Evolutionary conservation across 805 yeast genomes (phyloP).

Genomic region (Candida corydali): DNA sequence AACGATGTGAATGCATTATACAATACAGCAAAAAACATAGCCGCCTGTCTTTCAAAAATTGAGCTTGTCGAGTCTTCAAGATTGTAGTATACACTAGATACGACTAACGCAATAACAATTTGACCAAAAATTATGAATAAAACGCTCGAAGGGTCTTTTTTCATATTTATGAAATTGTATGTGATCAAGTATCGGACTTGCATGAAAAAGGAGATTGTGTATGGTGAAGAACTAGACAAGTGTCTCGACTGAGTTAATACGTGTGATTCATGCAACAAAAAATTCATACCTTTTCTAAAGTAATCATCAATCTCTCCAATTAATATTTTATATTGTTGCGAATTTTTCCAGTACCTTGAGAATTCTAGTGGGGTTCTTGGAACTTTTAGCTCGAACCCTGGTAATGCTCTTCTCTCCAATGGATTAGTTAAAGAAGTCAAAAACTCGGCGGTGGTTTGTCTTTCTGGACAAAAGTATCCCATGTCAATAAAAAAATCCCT

Average conservation of each 20-base stretch:
- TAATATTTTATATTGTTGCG: slow-evolving; percentile 44
- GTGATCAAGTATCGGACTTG: slow-evolving; percentile 48
- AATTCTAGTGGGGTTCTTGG: slow-evolving; percentile 58
- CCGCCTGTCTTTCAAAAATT: slow-evolving; percentile 60
- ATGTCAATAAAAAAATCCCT: slow-evolving; percentile 48
- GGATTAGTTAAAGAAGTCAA: slow-evolving; percentile 65
- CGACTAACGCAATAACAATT: slow-evolving; percentile 50
- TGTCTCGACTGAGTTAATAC: slow-evolving; percentile 17
- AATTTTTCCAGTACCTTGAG: slow-evolving; percentile 52
- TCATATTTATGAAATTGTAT: slow-evolving; percentile 50
- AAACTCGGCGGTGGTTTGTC: slow-evolving; percentile 66
- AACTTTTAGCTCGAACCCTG: slow-evolving; percentile 47
- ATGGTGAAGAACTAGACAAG: slow-evolving; percentile 15
- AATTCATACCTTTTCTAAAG: slow-evolving; percentile 15
- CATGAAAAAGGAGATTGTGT: slow-evolving; percentile 39
- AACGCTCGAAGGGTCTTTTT: slow-evolving; percentile 53
- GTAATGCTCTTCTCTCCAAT: slow-evolving; percentile 46
- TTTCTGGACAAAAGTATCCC: slow-evolving; percentile 57
- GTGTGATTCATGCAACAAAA: slow-evolving; percentile 16
- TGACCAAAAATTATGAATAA: slow-evolving; percentile 48
- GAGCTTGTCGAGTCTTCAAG: slow-evolving; percentile 47
- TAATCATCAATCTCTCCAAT: slow-evolving; percentile 38
- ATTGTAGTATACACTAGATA: slow-evolving; percentile 50
- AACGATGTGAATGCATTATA: slow-evolving; percentile 58
- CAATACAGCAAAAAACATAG: slow-evolving; percentile 55